Base-by-base conservation (phyloP, 768 basidiomycete species). In the Saitozyma sp. region DNA sequence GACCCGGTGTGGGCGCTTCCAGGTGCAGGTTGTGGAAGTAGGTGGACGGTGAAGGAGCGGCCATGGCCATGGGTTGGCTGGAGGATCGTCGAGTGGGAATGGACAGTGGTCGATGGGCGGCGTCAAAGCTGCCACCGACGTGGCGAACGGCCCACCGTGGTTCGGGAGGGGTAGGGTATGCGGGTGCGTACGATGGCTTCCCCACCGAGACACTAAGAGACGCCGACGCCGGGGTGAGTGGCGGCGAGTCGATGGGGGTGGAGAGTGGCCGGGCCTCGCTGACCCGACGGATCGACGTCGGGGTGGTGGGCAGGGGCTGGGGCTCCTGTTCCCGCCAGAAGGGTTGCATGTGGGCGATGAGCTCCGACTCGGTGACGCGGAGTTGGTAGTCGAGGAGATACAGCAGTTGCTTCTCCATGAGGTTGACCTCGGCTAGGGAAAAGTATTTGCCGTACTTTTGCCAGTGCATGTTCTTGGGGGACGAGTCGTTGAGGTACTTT, bases 331-430 rank as follows among this genome's bases (percentile, higher is more conserved):
- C 46, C 20, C 41, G 57, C 71, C 70, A 71, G 81, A 96, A 93
- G 10, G 83, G 82, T 38, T 74, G 75, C 70, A 88, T 84, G 59
- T 83, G 81, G 49, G 66, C 66, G 66, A 84, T 78, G 9, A 89
- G 88, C 71, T 96, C 92, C 37, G 82, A 80, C 81, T 99, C 95
- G 69, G 86, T 84, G 78, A 97, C 91, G 53, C 91, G 87, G 60
- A 99, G 86, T 79, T 97, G 88, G 78, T 90, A 80, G 81, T 95
- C 90, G 70, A 99, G 87, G 62, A 98, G 83, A 79, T 85, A 89
- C 58, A 99, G 86, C 38, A 99, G 86, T 81, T 99, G 92, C 81
- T 88, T 90, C 82, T 99, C 95, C 95, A 98, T 98, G 64, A 94
- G 84, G 80, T 94, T 96, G 79, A 97, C 80, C 69, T 82, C 81